phyloP scores from a whole-genome alignment of 2,329 filamentous ascomycete species.

The Alternaria gaisen region DNA sequence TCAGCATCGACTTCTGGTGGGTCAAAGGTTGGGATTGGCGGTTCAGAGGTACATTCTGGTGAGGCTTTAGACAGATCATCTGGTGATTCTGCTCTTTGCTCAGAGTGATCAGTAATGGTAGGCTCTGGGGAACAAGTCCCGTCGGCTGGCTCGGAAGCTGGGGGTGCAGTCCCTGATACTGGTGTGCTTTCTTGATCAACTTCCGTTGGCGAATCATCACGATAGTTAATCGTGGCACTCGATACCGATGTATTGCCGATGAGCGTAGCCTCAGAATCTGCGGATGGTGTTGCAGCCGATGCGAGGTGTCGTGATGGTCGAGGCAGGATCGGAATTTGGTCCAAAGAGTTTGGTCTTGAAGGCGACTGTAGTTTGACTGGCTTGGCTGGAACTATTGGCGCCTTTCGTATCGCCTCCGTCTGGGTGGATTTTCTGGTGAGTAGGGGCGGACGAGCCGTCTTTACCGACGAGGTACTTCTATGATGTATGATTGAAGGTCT shows the following conservation, averaged over 20 bases:
- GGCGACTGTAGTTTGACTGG: constrained; percentile 22
- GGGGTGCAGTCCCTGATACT: constrained; percentile 6
- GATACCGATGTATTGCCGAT: constrained; percentile 32
- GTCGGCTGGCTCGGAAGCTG: constrained; percentile 20
- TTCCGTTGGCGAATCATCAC: constrained; percentile 9
- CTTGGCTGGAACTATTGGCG: constrained; percentile 20
- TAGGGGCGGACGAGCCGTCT: constrained; percentile 26
- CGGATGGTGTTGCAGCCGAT: constrained; percentile 23
- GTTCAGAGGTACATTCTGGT: constrained; percentile 28
- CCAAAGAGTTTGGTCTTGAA: constrained; percentile 28
- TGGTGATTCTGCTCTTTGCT: constrained; percentile 19
- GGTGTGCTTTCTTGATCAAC: constrained; percentile 8
- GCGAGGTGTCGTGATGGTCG: constrained; percentile 13
- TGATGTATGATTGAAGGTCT: constrained; percentile 19
- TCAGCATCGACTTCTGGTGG: constrained; percentile 33
- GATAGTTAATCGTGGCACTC: constrained; percentile 14
- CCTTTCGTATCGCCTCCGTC: constrained; percentile 23
- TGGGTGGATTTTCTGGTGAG: constrained; percentile 31
- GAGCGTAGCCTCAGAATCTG: constrained; percentile 41
- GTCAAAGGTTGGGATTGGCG: constrained; percentile 26
- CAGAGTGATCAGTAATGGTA: constrained; percentile 6
- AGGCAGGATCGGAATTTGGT: constrained; percentile 23
- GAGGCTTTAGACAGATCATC: constrained; percentile 12
- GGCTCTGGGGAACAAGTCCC: constrained; percentile 9
- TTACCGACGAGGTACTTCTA: constrained; percentile 34